A percentile compares a stretch with the other conserved stretches of the same genome.
Conservation (phyloP, 2,329 filamentous ascomycete genomes). For the Exophiala sp. region DNA sequence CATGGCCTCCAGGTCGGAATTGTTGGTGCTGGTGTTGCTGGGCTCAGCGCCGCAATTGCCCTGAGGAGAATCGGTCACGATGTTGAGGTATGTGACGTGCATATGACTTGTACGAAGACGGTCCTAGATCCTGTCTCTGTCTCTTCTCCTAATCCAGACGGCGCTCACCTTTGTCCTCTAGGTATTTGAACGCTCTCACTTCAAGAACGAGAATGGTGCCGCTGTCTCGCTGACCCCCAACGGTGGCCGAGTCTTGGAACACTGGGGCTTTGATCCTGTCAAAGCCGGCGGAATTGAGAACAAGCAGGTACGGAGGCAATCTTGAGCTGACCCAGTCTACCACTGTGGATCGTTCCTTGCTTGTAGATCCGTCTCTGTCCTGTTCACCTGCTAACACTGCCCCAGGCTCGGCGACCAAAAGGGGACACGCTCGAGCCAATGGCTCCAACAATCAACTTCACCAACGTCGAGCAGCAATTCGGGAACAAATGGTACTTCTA, state of each 20-base stretch:
- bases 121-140: too few species aligned
- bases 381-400: neutral
- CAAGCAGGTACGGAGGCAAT: conserved; percentile 16
- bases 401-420: conserved; percentile 25
- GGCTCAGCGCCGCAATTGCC: conserved; percentile 33
- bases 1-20: conserved; percentile 26
- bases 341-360: too few species aligned
- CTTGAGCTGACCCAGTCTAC: too few species aligned
- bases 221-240: conserved; percentile 34
- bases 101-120: neutral
- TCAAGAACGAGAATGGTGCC: conserved; percentile 34
- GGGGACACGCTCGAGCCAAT: conserved; percentile 28
- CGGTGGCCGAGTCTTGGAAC: conserved; percentile 30
- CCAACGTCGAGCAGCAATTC: conserved; percentile 22
- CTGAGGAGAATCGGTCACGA: conserved; percentile 33
- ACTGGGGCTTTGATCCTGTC: conserved; percentile 30
- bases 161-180: conserved; percentile 7
- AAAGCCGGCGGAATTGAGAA: conserved; percentile 28
- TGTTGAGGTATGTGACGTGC: conserved; percentile 30
- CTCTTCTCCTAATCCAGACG: too few species aligned
- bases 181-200: conserved; percentile 33
- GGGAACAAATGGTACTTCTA: conserved; percentile 32
- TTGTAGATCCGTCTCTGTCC: too few species aligned
- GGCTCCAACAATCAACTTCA: conserved; percentile 26
- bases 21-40: conserved; percentile 35